Conservation (phyloP, 306 rosid genomes). For the Medicago lupulina region DNA sequence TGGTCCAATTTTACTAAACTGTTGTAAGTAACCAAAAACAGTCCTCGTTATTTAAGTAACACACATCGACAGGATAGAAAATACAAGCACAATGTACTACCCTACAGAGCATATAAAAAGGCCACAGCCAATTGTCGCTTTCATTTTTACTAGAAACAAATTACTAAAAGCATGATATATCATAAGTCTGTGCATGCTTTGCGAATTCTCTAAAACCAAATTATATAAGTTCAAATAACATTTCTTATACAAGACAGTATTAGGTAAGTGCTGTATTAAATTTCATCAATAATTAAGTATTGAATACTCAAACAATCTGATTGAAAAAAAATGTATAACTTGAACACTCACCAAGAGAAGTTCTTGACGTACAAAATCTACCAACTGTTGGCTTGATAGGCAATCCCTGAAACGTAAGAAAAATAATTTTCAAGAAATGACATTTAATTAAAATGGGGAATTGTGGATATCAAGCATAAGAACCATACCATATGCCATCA, state of each 20-base stretch:
- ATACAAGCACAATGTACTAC: too few relatives aligned
- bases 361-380: constrained; percentile 81
- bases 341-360: constrained; percentile 59
- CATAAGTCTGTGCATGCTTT: too few relatives aligned
- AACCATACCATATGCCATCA: constrained; percentile 91
- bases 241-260: neutral
- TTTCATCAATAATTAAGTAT: neutral
- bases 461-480: constrained; percentile 41
- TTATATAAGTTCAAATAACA: neutral
- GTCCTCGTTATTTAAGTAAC: too few relatives aligned
- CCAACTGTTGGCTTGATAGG: constrained; percentile 91
- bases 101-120: too few relatives aligned
- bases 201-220: too few relatives aligned
- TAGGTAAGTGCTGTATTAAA: neutral
- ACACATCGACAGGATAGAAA: too few relatives aligned
- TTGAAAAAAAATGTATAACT: neutral
- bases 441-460: neutral
- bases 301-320: neutral
- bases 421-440: neutral
- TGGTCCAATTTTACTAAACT: too few relatives aligned
- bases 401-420: constrained; percentile 71
- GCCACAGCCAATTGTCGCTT: too few relatives aligned
- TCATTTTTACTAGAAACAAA: too few relatives aligned
- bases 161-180: too few relatives aligned
- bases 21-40: too few relatives aligned